Evolutionary conservation across 371 early-diverging fungal species (phyloP), one percentile per base, ranked within the genome.

Genomic region (Saksenaea oblongispora): DNA sequence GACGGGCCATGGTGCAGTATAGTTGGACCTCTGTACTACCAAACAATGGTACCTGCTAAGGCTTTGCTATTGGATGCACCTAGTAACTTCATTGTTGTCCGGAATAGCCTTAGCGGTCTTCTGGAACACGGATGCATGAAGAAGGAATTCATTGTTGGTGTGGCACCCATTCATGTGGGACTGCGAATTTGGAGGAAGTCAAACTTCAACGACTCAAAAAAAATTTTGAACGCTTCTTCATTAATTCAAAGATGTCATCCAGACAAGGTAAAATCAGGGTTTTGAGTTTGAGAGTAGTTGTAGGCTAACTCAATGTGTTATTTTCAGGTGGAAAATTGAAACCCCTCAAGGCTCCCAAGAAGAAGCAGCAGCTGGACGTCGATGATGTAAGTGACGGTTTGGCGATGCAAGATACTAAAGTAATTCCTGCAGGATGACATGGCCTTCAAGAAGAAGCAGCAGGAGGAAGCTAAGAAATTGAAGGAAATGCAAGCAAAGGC

Each of bases 401-500:
- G 17, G 34, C 37, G n/a, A 35, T 58, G 17, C 3, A 18, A 54
- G 57, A 62, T 18, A 41, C n/a, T n/a, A 24, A 24, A 57, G 22
- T 35, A 58, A 37, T 53, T n/a, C 14, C 44, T 44, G 17, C 56
- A 70, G 70, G 70, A 70, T 8, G 70, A 70, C 37, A n/a, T 70
- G 59, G 70, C 70, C 24, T 70, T 70, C 60, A 90, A 91, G 85
- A 82, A 89, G 77, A 93, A 91, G 83, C 88, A 88, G 71, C 80
- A 81, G 72, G 94, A 93, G 70, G 94, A 95, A 75, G 80, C 82
- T 64, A 87, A 87, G 71, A 92, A 87, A 83, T 71, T 95, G 61
- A 92, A 93, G 87, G 91, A 84, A 70, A 65, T 93, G 75, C 82
- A 87, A 70, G 80, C 75, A 59, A 90, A 92, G 80, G 95, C 95